Percentiles rank a stretch among this genome's conserved stretches.
Evolutionary conservation across 2,329 filamentous ascomycete genomes (phyloP).

Genomic region (Aspergillus spinulosporus): DNA sequence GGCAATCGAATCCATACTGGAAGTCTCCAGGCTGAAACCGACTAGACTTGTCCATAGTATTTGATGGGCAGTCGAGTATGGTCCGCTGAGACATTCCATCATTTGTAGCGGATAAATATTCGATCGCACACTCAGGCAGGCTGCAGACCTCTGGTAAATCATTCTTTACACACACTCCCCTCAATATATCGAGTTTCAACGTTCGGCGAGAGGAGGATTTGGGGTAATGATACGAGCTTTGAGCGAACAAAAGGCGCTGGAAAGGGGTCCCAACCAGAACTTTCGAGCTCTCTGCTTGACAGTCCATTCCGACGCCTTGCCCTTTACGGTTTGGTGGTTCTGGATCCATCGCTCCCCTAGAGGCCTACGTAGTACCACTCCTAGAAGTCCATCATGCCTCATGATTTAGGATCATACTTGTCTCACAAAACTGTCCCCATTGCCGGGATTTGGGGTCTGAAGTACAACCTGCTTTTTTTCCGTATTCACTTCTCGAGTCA

Average conservation of each 20-base stretch:
- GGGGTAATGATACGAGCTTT: background rate
- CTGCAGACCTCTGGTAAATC: too few species aligned
- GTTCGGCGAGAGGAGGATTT: background rate
- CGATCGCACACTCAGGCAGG: background rate
- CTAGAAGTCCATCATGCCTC: background rate
- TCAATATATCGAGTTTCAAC: background rate
- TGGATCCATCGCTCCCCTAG: background rate
- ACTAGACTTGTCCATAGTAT: background rate
- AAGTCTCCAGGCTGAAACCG: conserved; percentile 9
- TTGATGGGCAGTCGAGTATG: conserved; percentile 1
- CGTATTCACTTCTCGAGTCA: background rate
- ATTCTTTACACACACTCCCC: background rate
- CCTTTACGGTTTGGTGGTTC: background rate
- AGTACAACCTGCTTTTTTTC: background rate
- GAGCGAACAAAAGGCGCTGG: background rate
- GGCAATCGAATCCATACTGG: conserved; percentile 1
- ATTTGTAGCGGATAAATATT: conserved; percentile 12
- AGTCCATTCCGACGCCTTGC: background rate
- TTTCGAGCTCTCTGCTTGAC: background rate
- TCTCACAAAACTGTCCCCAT: background rate
- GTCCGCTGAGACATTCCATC: conserved; percentile 16
- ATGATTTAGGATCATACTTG: background rate
- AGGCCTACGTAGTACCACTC: too few species aligned
- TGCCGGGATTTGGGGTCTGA: background rate
- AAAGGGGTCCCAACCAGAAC: background rate